Conservation (phyloP, 2,329 filamentous ascomycete species). For the Pleoardoris graminearum region DNA sequence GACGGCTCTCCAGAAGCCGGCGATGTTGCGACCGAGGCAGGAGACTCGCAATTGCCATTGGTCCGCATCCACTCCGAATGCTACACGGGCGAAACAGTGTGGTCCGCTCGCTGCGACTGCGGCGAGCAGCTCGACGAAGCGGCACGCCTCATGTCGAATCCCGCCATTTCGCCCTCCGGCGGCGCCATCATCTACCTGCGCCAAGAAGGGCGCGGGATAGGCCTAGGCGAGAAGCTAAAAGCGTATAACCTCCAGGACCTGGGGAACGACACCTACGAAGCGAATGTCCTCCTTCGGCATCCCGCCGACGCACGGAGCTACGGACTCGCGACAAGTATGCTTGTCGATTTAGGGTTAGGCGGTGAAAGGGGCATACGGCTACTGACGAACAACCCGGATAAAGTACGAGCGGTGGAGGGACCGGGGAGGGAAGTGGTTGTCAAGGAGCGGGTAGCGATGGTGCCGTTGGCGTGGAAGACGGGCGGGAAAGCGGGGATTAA, state of each 20-base stretch:
- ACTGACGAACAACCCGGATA: constrained; percentile 96
- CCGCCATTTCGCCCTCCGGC: constrained; percentile 61
- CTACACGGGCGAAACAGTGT: constrained; percentile 97
- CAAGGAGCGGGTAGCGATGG: constrained; percentile 89
- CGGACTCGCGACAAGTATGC: constrained; percentile 92
- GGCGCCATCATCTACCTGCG: constrained; percentile 95
- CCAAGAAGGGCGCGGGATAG: constrained; percentile 95
- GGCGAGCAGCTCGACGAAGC: constrained; percentile 98
- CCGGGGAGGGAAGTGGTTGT: constrained; percentile 86
- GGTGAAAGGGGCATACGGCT: constrained; percentile 73
- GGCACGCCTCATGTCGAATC: constrained; percentile 85
- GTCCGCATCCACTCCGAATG: constrained; percentile 98
- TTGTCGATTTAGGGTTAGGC: constrained; percentile 77
- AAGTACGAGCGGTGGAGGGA: constrained; percentile 91
- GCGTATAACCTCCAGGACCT: constrained; percentile 97
- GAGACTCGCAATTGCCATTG: constrained; percentile 61
- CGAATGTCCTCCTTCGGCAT: constrained; percentile 86
- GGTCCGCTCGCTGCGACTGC: constrained; percentile 97
- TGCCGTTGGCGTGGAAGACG: constrained; percentile 87
- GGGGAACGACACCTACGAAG: constrained; percentile 96
- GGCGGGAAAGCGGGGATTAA: constrained; percentile 78
- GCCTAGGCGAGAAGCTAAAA: constrained; percentile 92
- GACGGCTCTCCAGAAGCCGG: constrained; percentile 28
- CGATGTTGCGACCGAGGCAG: constrained; percentile 26
- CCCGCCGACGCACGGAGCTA: constrained; percentile 95